phyloP scores from a whole-genome alignment of 179 eudicot genomes.

The Beta macrorhiza region DNA sequence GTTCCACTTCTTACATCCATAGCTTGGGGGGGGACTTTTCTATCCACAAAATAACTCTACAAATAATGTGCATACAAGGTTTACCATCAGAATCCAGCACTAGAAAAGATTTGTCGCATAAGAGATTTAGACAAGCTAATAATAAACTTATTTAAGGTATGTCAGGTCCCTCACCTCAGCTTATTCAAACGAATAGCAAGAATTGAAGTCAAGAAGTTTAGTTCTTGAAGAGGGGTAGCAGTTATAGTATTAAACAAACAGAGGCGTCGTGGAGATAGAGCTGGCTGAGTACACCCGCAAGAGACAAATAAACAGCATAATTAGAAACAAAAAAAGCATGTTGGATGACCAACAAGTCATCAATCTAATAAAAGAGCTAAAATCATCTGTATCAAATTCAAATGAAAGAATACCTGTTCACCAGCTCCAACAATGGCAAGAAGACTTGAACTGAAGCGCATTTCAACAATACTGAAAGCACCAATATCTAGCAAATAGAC shows the following conservation, averaged over 20 bases:
- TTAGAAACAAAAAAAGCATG: conserved; percentile 20
- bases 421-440: conserved; percentile 98
- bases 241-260: conserved; percentile 74
- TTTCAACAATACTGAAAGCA: conserved; percentile 80
- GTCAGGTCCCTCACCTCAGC: conserved; percentile 50
- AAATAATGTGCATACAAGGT: neutral
- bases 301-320: conserved; percentile 21
- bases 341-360: neutral
- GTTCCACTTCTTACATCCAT: neutral
- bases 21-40: neutral
- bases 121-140: neutral
- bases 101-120: neutral
- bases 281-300: conserved; percentile 55
- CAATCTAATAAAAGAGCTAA: conserved; percentile 22
- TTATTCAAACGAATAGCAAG: conserved; percentile 73
- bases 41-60: neutral
- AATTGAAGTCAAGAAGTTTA: conserved; percentile 83
- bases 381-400: conserved; percentile 10
- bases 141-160: neutral
- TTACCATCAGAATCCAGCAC: neutral
- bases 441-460: conserved; percentile 81
- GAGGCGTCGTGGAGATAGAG: conserved; percentile 86
- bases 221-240: conserved; percentile 64
- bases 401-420: conserved; percentile 61
- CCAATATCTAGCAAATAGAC: conserved; percentile 56